phyloP scores from a whole-genome alignment of 2,329 filamentous ascomycete species.

The Cercospora beticola region DNA sequence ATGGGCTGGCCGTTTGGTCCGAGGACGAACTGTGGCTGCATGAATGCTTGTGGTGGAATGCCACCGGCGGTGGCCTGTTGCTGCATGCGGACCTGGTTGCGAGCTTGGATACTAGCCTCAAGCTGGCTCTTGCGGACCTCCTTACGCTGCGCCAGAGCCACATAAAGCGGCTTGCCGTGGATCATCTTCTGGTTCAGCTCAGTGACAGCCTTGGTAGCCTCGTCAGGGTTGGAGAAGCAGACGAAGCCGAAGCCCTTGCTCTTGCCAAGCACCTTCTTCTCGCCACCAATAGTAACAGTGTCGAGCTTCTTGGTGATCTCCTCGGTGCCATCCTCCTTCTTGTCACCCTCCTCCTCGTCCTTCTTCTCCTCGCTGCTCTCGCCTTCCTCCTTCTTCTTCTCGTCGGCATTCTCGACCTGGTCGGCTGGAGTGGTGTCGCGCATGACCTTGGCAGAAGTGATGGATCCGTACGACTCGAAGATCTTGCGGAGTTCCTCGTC shows the following conservation, averaged over 20 bases:
- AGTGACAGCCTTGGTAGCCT: conserved; percentile 97
- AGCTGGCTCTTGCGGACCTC: conserved; percentile 99
- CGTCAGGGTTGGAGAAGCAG: conserved; percentile 99
- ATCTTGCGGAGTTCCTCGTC: conserved; percentile 96
- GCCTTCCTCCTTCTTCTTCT: conserved; percentile 51
- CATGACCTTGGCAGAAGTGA: conserved; percentile 99
- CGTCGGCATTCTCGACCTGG: conserved; percentile 41
- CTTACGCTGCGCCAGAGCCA: conserved; percentile 97
- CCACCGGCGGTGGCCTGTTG: conserved; percentile 82
- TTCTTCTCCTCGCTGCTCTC: conserved; percentile 54
- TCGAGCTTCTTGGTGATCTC: conserved; percentile 52
- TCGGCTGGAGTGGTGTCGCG: conserved; percentile 67
- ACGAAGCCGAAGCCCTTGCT: conserved; percentile 99
- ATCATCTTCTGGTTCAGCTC: conserved; percentile 99
- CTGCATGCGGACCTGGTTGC: conserved; percentile 98
- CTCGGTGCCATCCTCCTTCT: conserved; percentile 56
- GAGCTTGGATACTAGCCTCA: conserved; percentile 97
- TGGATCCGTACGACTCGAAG: conserved; percentile 86
- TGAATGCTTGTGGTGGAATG: conserved; percentile 71
- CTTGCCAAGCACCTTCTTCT: conserved; percentile 78
- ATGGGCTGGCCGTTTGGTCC: conserved; percentile 71
- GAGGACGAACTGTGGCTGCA: conserved; percentile 86
- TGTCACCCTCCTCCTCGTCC: conserved; percentile 49
- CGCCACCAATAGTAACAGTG: conserved; percentile 55
- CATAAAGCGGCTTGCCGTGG: conserved; percentile 93